Percentiles rank a stretch among this genome's conserved stretches.
These are phyloP conservation scores for Trametes cubensis DNA, from an alignment of 768 basidiomycete genomes.

Conservation along the genomic window DNA sequence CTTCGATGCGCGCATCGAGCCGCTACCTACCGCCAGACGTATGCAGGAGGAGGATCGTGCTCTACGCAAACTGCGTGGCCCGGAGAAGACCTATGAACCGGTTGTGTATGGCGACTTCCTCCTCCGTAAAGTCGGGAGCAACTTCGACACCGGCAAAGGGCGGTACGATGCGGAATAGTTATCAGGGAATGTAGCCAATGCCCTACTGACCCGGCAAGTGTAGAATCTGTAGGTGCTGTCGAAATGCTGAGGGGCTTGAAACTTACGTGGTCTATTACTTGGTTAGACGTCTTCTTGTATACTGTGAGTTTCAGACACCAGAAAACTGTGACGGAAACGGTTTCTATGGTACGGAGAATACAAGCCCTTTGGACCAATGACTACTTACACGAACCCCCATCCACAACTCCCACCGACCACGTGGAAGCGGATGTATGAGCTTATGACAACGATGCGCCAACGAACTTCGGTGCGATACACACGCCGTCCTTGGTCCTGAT, in stretches of 20 bases:
- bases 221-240: neutral
- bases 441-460: slow-evolving; percentile 93
- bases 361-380: slow-evolving; percentile 3
- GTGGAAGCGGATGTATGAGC: neutral
- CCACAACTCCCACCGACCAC: neutral
- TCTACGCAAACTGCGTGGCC: slow-evolving; percentile 16
- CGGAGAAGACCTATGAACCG: slow-evolving; percentile 43
- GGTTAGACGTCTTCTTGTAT: neutral
- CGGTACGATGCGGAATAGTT: slow-evolving; percentile 32
- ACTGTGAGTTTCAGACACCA: neutral
- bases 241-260: neutral
- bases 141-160: slow-evolving; percentile 56
- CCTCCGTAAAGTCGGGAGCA: slow-evolving; percentile 67
- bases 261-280: too few species aligned
- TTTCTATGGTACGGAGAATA: slow-evolving; percentile 10
- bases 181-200: too few species aligned
- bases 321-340: neutral
- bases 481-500: slow-evolving; percentile 87
- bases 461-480: slow-evolving; percentile 76
- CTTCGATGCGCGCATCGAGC: slow-evolving; percentile 68
- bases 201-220: neutral
- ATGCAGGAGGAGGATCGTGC: slow-evolving; percentile 37
- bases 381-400: neutral
- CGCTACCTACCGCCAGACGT: slow-evolving; percentile 62
- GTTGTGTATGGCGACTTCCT: slow-evolving; percentile 83